Base-by-base conservation (phyloP, 768 basidiomycete genomes). In the Pulveroboletus sp. region DNA sequence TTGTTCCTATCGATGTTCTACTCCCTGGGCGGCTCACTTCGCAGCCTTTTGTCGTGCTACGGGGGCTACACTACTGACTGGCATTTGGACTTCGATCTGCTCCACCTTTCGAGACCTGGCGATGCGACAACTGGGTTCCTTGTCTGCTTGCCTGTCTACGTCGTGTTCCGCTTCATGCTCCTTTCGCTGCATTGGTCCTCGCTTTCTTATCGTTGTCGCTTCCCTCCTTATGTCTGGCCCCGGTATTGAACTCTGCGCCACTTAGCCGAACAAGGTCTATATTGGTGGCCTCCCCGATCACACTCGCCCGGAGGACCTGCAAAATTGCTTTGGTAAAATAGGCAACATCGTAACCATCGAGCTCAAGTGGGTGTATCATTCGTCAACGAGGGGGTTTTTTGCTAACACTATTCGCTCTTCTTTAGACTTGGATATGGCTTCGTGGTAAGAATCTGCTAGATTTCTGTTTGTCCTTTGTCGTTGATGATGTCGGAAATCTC, bases 261-360 rank as follows among this genome's bases (percentile, higher is more conserved):
- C 76, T 74, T 79, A 92, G 89, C 85, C 89, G 74, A 91, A 90
- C 74, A 93, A 93, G 74, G 84, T 93, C 69, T 93, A 93, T 68
- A 82, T 93, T 65, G 90, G 90, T 65, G 89, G 89, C 57, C 79
- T 93, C 53, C 91, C 90, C 56, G 87, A 90, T 71, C 79, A 89
- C 57, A 92, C 89, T 42, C 84, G 86, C 55, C 79, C 84, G 71
- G 88, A 89, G 72, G 90, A 93, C 62, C 71, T 93, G 26, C 84
- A 82, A 69, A 85, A 78, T 55, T 92, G 91, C 68, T 93, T 93
- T 66, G 86, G 87, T 43, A 89, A 90, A 68, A 82, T 92, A 42
- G 91, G 90, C 17, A 74, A 67, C 40, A 89, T 93, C 24, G 64
- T 76, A 18, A 81, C 82, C 57, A 83, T 92, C 49, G 91, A 93